Evolutionary conservation across 352 stramenopile species (phyloP).

Genomic region (Peronospora destructor): DNA sequence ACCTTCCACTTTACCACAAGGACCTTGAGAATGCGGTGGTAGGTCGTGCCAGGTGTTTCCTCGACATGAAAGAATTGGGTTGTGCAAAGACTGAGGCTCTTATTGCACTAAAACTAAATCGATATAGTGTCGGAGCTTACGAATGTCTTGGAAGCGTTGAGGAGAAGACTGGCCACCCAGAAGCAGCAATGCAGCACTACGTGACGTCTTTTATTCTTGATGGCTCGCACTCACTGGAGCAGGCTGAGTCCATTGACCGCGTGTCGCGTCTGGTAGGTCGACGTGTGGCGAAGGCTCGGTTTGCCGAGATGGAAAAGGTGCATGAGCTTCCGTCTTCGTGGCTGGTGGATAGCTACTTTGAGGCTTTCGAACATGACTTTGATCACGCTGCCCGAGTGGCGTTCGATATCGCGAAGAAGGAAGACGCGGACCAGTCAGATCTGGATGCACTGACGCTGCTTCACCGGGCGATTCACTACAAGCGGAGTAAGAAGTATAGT

Average conservation of each 20-base stretch:
- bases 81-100: conserved; percentile 37
- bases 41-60: conserved; percentile 51
- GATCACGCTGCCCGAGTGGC: conserved; percentile 53
- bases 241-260: conserved; percentile 67
- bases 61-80: conserved; percentile 41
- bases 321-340: conserved; percentile 70
- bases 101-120: conserved; percentile 52
- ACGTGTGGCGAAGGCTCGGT: conserved; percentile 57
- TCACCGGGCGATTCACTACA: conserved; percentile 59
- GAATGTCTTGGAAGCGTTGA: conserved; percentile 58
- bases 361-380: conserved; percentile 73
- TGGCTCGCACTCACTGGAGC: conserved; percentile 59
- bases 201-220: conserved; percentile 80
- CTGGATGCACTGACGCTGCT: conserved; percentile 51
- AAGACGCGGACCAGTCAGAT: conserved; percentile 26
- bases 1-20: conserved; percentile 62
- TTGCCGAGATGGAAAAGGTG: conserved; percentile 58
- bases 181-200: conserved; percentile 77
- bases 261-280: conserved; percentile 60
- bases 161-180: conserved; percentile 38
- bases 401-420: conserved; percentile 58
- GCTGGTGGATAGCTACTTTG: conserved; percentile 83
- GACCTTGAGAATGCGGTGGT: conserved; percentile 51
- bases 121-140: conserved; percentile 65
- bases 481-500: conserved; percentile 49